Evolutionary conservation across 345 rosid species (phyloP).

Genomic region (Dipteronia dyeriana): DNA sequence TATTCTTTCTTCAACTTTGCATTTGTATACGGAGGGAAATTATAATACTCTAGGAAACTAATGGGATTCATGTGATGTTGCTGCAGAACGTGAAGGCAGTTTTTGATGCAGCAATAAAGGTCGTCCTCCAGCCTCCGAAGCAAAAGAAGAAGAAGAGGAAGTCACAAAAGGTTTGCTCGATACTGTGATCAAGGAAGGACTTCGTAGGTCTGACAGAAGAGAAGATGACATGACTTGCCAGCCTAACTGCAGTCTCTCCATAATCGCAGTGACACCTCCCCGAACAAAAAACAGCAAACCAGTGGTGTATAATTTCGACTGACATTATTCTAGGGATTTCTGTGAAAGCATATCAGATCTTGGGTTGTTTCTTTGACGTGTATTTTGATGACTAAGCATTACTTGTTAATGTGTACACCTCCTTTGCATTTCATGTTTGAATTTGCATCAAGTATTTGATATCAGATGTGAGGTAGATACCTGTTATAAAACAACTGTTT

Average conservation of each 20-base stretch:
- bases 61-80: background rate
- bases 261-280: background rate
- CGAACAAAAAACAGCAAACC: conserved; percentile 14
- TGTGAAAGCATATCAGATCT: conserved; percentile 21
- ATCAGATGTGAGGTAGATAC: conserved; percentile 20
- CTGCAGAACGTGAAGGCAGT: conserved; percentile 85
- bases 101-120: conserved; percentile 82
- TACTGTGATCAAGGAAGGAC: conserved; percentile 51
- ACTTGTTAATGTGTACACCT: conserved; percentile 19
- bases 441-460: conserved; percentile 14
- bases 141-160: conserved; percentile 83
- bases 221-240: conserved; percentile 7
- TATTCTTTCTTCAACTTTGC: background rate
- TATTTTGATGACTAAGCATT: conserved; percentile 24
- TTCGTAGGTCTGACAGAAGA: conserved; percentile 18
- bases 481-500: conserved; percentile 1
- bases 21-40: background rate
- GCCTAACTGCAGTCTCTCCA: background rate
- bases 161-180: conserved; percentile 59
- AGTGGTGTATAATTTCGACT: conserved; percentile 34
- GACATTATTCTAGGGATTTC: conserved; percentile 33
- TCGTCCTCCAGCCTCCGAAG: conserved; percentile 86
- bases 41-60: background rate
- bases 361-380: conserved; percentile 28
- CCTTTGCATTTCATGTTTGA: conserved; percentile 23